A percentile compares a stretch with the other conserved stretches of the same genome.
Evolutionary conservation across 2,329 filamentous ascomycete species (phyloP).

Genomic region (Coniosporium tulheliwenetii): DNA sequence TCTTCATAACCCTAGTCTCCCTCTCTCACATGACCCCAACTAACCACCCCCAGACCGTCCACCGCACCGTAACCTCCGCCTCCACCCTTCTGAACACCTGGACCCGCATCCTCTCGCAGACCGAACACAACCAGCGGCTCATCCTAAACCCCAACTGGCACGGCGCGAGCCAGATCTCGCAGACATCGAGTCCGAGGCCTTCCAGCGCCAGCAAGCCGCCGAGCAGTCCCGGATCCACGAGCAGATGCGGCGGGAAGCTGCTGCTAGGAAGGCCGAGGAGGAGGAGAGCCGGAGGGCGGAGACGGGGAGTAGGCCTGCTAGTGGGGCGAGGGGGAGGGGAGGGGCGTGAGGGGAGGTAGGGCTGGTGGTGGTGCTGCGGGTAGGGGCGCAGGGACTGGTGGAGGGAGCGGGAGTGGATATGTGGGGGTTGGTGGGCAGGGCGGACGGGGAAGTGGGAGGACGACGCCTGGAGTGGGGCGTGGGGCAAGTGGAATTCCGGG

Average conservation of each 20-base stretch:
- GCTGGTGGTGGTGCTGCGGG: constrained; percentile 9
- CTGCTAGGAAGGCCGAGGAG: constrained; percentile 35
- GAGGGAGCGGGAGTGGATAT: constrained; percentile 17
- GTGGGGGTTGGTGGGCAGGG: constrained; percentile 26
- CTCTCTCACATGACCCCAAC: constrained; percentile 1
- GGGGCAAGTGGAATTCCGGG: not conserved
- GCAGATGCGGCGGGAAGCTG: constrained; percentile 59
- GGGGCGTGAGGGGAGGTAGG: constrained; percentile 17
- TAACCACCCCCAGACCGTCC: constrained; percentile 48
- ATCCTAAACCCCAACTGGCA: constrained; percentile 82
- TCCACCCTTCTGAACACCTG: constrained; percentile 86
- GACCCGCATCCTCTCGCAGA: constrained; percentile 91
- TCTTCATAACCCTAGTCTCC: not conserved
- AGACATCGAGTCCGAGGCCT: constrained; percentile 71
- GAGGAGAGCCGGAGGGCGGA: constrained; percentile 40
- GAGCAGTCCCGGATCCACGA: constrained; percentile 66
- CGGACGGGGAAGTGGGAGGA: not conserved
- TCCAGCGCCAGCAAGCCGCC: constrained; percentile 57
- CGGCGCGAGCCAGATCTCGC: constrained; percentile 73
- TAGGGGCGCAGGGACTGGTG: constrained; percentile 3
- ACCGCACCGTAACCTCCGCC: constrained; percentile 70
- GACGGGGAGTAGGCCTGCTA: constrained; percentile 16
- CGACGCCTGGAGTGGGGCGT: not conserved
- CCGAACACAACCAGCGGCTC: constrained; percentile 89
- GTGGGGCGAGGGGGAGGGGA: constrained; percentile 18